Percentiles rank a stretch among this genome's conserved stretches.
phyloP scores from a whole-genome alignment of 2,329 filamentous ascomycete species.

The Alternaria atra region DNA sequence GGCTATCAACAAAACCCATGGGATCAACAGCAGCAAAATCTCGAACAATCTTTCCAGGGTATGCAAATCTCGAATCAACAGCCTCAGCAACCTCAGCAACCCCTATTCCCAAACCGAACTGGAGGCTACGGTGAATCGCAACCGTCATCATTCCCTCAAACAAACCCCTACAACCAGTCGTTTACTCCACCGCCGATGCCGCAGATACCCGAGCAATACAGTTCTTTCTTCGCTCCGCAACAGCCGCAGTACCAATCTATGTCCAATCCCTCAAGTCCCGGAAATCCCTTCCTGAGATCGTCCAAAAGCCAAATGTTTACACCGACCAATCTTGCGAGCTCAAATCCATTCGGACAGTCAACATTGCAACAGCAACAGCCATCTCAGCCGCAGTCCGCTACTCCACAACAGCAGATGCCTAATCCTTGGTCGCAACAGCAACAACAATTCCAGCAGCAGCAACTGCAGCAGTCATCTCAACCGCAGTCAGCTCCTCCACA shows the following conservation, averaged over 20 bases:
- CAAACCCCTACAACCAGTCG: slow-evolving; percentile 53
- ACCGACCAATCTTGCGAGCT: slow-evolving; percentile 33
- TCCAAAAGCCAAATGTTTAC: slow-evolving; percentile 55
- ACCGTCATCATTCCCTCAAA: slow-evolving; percentile 45
- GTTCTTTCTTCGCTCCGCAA: slow-evolving; percentile 42
- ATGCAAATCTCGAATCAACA: slow-evolving; percentile 67
- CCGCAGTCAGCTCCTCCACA: slow-evolving; percentile 24
- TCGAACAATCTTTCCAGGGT: slow-evolving; percentile 77
- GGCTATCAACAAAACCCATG: slow-evolving; percentile 27
- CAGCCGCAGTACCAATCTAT: slow-evolving; percentile 51
- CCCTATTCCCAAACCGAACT: slow-evolving; percentile 79
- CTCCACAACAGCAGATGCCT: slow-evolving; percentile 26
- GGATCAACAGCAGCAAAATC: slow-evolving; percentile 45
- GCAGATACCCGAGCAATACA: slow-evolving; percentile 52
- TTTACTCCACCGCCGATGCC: slow-evolving; percentile 54
- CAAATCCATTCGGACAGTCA: slow-evolving; percentile 53
- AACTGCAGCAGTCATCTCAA: slow-evolving; percentile 33
- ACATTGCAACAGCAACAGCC: slow-evolving; percentile 31
- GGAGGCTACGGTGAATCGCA: slow-evolving; percentile 64
- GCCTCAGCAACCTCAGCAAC: slow-evolving; percentile 25
- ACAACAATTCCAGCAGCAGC: slow-evolving; percentile 9
- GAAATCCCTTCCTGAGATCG: slow-evolving; percentile 57
- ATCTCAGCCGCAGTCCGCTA: slow-evolving; percentile 28
- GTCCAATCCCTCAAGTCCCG: slow-evolving; percentile 48
- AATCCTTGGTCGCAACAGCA: slow-evolving; percentile 36